A percentile compares a stretch with the other conserved stretches of the same genome.
phyloP scores from a whole-genome alignment of 2,329 filamentous ascomycete genomes.

The Penicillium sp. region DNA sequence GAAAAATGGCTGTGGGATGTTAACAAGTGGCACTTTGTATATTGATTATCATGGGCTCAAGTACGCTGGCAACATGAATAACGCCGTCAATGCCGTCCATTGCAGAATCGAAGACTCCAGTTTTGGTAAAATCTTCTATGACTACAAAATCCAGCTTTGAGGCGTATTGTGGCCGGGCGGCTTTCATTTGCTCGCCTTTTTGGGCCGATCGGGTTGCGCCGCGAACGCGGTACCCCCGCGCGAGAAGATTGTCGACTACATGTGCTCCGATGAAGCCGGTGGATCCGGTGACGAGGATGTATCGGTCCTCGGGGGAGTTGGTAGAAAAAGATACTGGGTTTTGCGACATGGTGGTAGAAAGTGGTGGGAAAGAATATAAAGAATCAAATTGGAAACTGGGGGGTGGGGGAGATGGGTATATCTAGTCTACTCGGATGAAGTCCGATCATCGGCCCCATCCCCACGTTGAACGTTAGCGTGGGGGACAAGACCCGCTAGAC shows the following conservation, averaged over 20 bases:
- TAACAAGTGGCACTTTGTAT: too few species aligned
- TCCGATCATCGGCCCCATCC: not conserved
- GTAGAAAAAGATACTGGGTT: not conserved
- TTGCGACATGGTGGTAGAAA: not conserved
- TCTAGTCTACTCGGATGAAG: not conserved
- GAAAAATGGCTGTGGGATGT: constrained; percentile 41
- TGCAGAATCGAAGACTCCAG: constrained; percentile 38
- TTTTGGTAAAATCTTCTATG: constrained; percentile 45
- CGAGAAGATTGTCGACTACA: constrained; percentile 27
- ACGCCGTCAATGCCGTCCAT: constrained; percentile 47
- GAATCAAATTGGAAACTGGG: not conserved
- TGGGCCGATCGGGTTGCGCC: constrained; percentile 23
- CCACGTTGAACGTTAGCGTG: not conserved
- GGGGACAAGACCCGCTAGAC: not conserved
- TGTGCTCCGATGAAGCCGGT: constrained; percentile 33
- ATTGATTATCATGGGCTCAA: constrained; percentile 7
- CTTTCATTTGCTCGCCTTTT: constrained; percentile 37
- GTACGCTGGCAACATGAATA: constrained; percentile 49
- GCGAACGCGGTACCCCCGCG: constrained; percentile 24
- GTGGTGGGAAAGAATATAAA: not conserved
- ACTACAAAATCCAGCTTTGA: constrained; percentile 45
- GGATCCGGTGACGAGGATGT: constrained; percentile 28
- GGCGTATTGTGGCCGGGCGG: constrained; percentile 38
- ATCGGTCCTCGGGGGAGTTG: constrained; percentile 1
- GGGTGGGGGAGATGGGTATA: not conserved